These are phyloP conservation scores for Coemansia sp. DNA, from an alignment of 192 early-diverging fungal species.

Conservation along the genomic window DNA sequence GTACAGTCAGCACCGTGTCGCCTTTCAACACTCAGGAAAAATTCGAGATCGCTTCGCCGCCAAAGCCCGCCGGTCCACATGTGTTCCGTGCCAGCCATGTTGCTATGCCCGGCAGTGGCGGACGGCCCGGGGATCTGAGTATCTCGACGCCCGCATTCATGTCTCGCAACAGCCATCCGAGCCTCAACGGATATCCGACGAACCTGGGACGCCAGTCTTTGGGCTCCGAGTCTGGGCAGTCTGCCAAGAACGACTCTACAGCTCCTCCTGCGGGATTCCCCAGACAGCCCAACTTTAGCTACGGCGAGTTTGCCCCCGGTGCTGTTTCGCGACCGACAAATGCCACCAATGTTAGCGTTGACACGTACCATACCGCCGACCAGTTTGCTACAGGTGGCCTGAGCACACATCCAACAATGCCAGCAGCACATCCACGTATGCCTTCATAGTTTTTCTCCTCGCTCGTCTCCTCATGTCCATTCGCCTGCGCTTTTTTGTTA, in stretches of 20 bases:
- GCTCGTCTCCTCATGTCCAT: no score
- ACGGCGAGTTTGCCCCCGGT: constrained; percentile 37
- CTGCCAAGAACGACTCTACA: no score
- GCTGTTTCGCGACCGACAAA: constrained; percentile 11
- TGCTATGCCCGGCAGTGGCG: no score
- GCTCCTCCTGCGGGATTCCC: constrained; percentile 4
- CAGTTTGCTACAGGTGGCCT: constrained; percentile 16
- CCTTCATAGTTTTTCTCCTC: no score
- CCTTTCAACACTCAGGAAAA: constrained; percentile 16
- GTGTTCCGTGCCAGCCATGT: constrained; percentile 44
- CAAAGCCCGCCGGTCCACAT: constrained; percentile 26
- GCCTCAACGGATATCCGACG: constrained; percentile 37
- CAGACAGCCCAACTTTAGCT: constrained; percentile 24
- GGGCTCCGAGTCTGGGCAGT: background rate
- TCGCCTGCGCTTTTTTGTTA: no score
- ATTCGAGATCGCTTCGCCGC: background rate
- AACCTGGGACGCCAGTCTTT: constrained; percentile 11
- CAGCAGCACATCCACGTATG: no score
- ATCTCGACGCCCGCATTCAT: constrained; percentile 25
- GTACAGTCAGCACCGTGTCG: background rate
- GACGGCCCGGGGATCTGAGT: constrained; percentile 14
- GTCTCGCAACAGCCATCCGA: constrained; percentile 11
- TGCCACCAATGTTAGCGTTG: constrained; percentile 23
- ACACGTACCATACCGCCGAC: constrained; percentile 43
- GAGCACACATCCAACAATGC: constrained; percentile 6